Evolutionary conservation across 228 moss, liverwort and hornwort genomes (phyloP).

Genomic region (Sphagnum fallax): DNA sequence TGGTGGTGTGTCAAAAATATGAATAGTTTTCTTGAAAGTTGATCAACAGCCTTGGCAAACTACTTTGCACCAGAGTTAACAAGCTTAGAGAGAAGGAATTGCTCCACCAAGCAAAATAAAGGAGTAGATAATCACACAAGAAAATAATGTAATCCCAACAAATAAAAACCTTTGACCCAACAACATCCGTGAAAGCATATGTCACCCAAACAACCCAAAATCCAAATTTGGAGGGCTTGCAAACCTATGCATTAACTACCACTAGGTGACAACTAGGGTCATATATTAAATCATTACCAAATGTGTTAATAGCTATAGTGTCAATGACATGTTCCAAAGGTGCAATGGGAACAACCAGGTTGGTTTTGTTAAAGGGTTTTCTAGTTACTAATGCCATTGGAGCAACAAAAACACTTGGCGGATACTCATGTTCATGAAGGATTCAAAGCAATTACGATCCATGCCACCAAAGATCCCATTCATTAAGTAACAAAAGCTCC

Average conservation of each 20-base stretch:
- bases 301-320: conserved; percentile 1
- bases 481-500: background rate
- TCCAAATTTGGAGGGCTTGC: background rate
- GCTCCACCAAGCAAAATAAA: too few relatives aligned
- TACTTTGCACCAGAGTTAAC: conserved; percentile 57
- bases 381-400: conserved; percentile 43
- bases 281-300: conserved; percentile 47
- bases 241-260: conserved; percentile 42
- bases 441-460: background rate
- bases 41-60: conserved; percentile 72
- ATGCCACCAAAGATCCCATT: background rate
- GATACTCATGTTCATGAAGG: conserved; percentile 29
- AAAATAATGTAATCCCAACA: too few relatives aligned
- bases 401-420: conserved; percentile 44
- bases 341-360: conserved; percentile 18
- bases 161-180: too few relatives aligned
- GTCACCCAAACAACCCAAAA: too few relatives aligned
- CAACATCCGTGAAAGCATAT: too few relatives aligned
- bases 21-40: conserved; percentile 74
- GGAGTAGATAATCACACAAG: too few relatives aligned
- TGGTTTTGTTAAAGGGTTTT: conserved; percentile 43
- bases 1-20: conserved; percentile 93
- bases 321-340: conserved; percentile 8
- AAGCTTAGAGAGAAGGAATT: too few relatives aligned
- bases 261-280: conserved; percentile 59